Conservation (phyloP, 495 filamentous ascomycete genomes). For the Hypoxylon intermedium region DNA sequence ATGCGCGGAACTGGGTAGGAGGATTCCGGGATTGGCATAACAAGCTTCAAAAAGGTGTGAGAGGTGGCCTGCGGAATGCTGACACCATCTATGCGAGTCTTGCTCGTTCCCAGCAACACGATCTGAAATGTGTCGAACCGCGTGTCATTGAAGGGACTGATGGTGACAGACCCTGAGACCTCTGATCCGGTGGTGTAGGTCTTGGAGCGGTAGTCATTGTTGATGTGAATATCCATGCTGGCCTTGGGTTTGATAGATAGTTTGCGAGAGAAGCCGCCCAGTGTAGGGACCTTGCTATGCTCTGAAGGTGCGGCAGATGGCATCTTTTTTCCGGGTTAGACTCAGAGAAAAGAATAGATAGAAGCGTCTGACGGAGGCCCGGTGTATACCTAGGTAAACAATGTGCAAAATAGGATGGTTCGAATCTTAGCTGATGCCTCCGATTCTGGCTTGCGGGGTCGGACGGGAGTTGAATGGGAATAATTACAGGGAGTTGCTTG, state of each 20-base stretch:
- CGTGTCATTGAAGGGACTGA: slow-evolving; percentile 65
- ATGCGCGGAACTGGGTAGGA: slow-evolving; percentile 74
- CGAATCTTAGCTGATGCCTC: not conserved
- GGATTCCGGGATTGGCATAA: slow-evolving; percentile 75
- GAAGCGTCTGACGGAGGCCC: not conserved
- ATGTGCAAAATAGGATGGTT: not conserved
- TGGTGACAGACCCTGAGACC: slow-evolving; percentile 59
- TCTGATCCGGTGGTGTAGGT: slow-evolving; percentile 58
- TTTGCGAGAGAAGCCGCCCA: slow-evolving; percentile 31
- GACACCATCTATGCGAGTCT: slow-evolving; percentile 52
- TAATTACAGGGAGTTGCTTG: not conserved
- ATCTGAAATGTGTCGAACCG: slow-evolving; percentile 84
- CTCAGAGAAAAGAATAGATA: not conserved
- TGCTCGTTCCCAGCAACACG: slow-evolving; percentile 72
- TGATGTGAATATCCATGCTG: slow-evolving; percentile 52
- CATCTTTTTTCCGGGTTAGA: slow-evolving; percentile 21
- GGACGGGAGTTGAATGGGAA: slow-evolving; percentile 5
- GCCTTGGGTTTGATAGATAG: slow-evolving; percentile 37
- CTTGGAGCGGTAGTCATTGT: slow-evolving; percentile 55
- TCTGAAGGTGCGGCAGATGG: slow-evolving; percentile 19
- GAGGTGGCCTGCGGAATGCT: slow-evolving; percentile 51
- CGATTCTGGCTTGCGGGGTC: slow-evolving; percentile 18
- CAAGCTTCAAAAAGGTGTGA: slow-evolving; percentile 77
- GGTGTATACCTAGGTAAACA: not conserved
- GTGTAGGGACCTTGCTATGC: slow-evolving; percentile 13